Percentiles rank a stretch among this genome's conserved stretches.
Conservation (phyloP, 768 basidiomycete species). For the Agaricus subrufescens region DNA sequence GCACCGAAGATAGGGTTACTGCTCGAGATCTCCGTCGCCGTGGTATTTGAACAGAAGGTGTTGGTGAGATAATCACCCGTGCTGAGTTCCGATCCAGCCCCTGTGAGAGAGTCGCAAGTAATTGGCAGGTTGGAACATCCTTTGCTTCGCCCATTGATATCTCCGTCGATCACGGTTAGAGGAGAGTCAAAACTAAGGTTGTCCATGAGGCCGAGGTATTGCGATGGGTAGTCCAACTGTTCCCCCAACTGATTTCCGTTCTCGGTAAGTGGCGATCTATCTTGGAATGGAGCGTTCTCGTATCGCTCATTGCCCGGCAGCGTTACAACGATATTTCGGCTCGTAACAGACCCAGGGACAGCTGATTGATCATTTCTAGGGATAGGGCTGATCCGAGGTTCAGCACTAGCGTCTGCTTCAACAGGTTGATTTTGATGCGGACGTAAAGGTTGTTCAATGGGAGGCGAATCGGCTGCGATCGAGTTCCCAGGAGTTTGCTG, state of each 20-base stretch:
- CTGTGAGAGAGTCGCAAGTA: neutral
- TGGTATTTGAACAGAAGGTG: neutral
- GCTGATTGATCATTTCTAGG: neutral
- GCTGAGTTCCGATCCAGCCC: neutral
- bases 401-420: neutral
- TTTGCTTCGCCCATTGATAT: neutral
- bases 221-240: slow-evolving; percentile 1
- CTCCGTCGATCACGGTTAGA: neutral
- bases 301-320: neutral
- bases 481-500: neutral
- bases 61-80: neutral
- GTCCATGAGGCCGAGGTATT: slow-evolving; percentile 2
- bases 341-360: neutral
- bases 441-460: neutral
- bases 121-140: neutral
- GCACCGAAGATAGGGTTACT: neutral
- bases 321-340: neutral
- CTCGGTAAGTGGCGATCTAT: neutral
- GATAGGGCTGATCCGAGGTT: neutral
- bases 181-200: slow-evolving; percentile 2
- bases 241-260: neutral
- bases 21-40: neutral
- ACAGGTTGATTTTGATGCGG: neutral
- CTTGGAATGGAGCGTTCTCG: neutral
- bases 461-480: neutral